phyloP scores from a whole-genome alignment of 2,329 filamentous ascomycete genomes.

The Talaromyces sp. region DNA sequence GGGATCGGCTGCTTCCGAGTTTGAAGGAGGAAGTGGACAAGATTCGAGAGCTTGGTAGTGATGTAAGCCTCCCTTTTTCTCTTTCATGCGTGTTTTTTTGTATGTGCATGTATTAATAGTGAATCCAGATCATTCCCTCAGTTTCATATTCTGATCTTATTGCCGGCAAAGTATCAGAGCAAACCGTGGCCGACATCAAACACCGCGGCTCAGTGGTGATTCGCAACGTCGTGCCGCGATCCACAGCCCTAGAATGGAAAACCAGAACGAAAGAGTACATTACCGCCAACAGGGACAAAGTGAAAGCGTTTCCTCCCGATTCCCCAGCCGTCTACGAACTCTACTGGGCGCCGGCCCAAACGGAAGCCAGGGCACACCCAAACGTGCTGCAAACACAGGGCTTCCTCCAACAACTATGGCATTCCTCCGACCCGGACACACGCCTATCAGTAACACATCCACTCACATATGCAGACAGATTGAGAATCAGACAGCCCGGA shows the following conservation, averaged over 20 bases:
- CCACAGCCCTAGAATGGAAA: constrained; percentile 62
- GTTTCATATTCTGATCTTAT: constrained; percentile 38
- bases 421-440: constrained; percentile 47
- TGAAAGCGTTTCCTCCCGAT: constrained; percentile 59
- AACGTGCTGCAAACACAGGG: constrained; percentile 58
- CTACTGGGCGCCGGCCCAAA: constrained; percentile 51
- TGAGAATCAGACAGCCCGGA: constrained; percentile 67
- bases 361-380: constrained; percentile 62
- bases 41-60: constrained; percentile 36
- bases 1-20: constrained; percentile 37
- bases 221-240: constrained; percentile 58
- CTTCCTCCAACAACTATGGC: constrained; percentile 62
- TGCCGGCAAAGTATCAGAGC: constrained; percentile 29
- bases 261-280: constrained; percentile 61
- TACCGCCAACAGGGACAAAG: constrained; percentile 48
- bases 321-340: constrained; percentile 60
- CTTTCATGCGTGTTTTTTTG: constrained; percentile 8
- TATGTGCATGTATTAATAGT: neutral
- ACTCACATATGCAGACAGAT: constrained; percentile 64
- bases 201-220: constrained; percentile 61
- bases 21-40: constrained; percentile 36
- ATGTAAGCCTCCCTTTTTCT: constrained; percentile 22
- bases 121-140: constrained; percentile 35
- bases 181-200: constrained; percentile 46
- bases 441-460: constrained; percentile 53